Evolutionary conservation across 345 rosid genomes (phyloP), one percentile per base, ranked within the genome.

Genomic region (Bretschneidera sinensis): DNA sequence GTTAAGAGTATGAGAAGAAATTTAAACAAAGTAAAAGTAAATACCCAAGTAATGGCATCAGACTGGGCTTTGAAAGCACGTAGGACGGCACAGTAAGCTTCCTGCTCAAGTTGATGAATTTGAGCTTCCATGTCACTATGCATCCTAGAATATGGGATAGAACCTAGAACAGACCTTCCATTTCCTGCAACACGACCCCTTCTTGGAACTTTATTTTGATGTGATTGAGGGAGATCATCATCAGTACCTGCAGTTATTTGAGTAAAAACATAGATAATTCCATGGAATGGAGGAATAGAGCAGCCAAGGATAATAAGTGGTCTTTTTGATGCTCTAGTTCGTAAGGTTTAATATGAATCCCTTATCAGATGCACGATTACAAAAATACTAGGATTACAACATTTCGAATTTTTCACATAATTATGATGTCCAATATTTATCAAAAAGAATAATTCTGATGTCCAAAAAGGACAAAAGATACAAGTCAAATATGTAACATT

Each of bases 31-130:
- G 65, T 17, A 64, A 51, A 67, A 62, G 56, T 45, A 43, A 61
- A 51, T 88, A 94, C 99, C 99, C 99, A 94, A 69, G 97, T 73
- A 69, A 94, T 85, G 57, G 96, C 97, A 85, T 94, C 99, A 43
- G 96, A 80, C 68, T 94, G 99, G 69, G 99, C 99, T 81, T 90
- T 94, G 71, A 94, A 94, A 61, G 97, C 97, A 68, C 97, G 86
- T 63, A 94, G 73, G 25, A 90, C 95, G 61, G 99, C 81, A 68
- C 87, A 75, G 71, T 94, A 94, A 54, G 99, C 99, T 74, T 94
- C 99, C 78, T 90, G 97, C 71, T 94, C 99, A 58, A 94, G 90
- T 74, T 61, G 79, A 82, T 83, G 96, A 75, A 94, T 88, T 70
- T 94, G 97, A 66, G 78, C 71, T 70, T 94, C 97, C 97, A 90